Base-by-base conservation (phyloP, 352 stramenopile species). In the Thraustotheca clavata region DNA sequence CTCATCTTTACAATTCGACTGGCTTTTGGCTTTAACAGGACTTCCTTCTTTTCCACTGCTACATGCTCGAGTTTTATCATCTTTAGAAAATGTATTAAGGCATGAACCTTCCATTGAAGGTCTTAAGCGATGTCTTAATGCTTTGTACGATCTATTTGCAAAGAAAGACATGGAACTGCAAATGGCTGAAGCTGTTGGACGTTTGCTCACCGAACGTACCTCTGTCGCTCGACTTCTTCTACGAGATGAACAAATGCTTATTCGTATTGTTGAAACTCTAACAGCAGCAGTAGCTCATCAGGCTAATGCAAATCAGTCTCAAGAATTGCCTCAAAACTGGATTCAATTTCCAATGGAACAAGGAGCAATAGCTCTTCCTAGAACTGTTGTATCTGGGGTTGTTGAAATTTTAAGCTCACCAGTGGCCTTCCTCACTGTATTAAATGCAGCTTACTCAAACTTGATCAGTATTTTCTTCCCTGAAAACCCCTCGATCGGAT, bases 391-490 rank as follows among this genome's bases (percentile, higher is more conserved):
- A 79, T 91, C 60, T 79, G 83, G 11, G 78, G 91, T 49, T 89
- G 81, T 69, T 88, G 89, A 61, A 79, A 89, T 4, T 86, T 90
- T 69, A 87, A 92, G 75, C 76, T 3, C 87, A 91, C 50, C 79
- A 81, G 2, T 52, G 1, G 43, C 11, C 24, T 52, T 57, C 71
- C 83, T 38, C 59, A 92, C 6, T 87, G 76, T 49, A 86, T 75
- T 6, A 31, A 18, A 62, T 4, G 14, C 9, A 35, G 38, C 18
- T 16, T 49, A 32, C 32, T 32, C 26, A 16, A 33, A 46, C 36
- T 57, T 60, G 11, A 20, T 69, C 11, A 41, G 14, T 7, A 55
- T 48, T 29, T 67, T 67, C 31, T 60, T 91, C 88, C 43, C 84
- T 76, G 6, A 83, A 80, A 43, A 43, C 71, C 26, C 77, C 76